A percentile compares a stretch with the other conserved stretches of the same genome.
phyloP scores from a whole-genome alignment of 2,329 filamentous ascomycete species.

The Endocalyx cinctus region DNA sequence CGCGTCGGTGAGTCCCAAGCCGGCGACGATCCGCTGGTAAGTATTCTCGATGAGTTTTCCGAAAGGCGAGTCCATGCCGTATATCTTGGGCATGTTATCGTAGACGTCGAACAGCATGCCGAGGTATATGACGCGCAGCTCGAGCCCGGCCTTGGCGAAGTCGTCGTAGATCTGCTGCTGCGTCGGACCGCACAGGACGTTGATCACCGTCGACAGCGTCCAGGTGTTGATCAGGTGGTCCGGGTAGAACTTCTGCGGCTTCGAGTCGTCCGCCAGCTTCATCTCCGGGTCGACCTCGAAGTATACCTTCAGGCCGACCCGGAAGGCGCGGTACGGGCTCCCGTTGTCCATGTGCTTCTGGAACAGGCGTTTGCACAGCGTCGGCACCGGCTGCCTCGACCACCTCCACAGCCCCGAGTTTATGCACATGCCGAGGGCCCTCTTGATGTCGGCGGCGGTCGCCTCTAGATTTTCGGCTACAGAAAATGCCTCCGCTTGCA shows the following conservation, averaged over 20 bases:
- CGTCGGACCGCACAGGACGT: conserved; percentile 18
- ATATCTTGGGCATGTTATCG: conserved; percentile 18
- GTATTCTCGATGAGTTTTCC: conserved; percentile 18
- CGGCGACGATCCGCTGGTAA: conserved; percentile 20
- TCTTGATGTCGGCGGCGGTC: conserved; percentile 13
- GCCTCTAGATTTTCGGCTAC: conserved; percentile 11
- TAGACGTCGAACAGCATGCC: conserved; percentile 21
- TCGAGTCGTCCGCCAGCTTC: no score
- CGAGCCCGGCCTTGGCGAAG: conserved; percentile 15
- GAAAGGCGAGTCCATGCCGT: conserved; percentile 17
- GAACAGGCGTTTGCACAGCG: conserved; percentile 19
- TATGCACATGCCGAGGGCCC: conserved; percentile 19
- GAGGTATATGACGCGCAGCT: conserved; percentile 20
- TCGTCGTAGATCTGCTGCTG: conserved; percentile 17
- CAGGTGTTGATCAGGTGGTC: conserved; percentile 18
- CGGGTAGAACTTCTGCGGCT: conserved; percentile 18
- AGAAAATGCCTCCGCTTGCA: conserved; percentile 20
- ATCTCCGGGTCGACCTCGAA: conserved; percentile 19
- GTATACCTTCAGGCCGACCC: conserved; percentile 20
- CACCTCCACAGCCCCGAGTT: conserved; percentile 21
- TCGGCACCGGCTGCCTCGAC: conserved; percentile 20
- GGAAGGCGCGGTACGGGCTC: conserved; percentile 17
- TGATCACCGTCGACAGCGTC: conserved; percentile 17
- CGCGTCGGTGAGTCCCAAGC: conserved; percentile 12
- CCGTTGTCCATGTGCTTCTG: conserved; percentile 15